phyloP scores from a whole-genome alignment of 805 yeast species.

The Debaryomyces maramus region DNA sequence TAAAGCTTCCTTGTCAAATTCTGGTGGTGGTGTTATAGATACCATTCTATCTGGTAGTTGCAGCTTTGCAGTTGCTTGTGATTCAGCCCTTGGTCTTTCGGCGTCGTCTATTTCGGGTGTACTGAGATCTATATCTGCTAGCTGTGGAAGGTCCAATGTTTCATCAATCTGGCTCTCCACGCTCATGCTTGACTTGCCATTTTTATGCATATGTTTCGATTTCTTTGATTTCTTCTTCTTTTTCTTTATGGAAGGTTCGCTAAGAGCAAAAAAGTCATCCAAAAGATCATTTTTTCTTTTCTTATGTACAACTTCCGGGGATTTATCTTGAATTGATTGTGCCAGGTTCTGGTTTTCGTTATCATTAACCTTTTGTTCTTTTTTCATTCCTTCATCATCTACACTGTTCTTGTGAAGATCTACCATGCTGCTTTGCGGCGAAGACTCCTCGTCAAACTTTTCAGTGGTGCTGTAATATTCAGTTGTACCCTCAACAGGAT shows the following conservation, averaged over 20 bases:
- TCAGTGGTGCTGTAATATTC: constrained; percentile 5
- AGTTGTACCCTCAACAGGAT: constrained; percentile 1
- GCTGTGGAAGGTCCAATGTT: no score
- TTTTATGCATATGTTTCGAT: constrained; percentile 3
- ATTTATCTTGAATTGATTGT: background rate
- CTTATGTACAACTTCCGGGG: background rate
- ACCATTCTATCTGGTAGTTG: background rate
- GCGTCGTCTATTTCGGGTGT: background rate
- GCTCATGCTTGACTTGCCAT: constrained; percentile 6
- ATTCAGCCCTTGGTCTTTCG: background rate
- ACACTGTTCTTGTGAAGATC: no score
- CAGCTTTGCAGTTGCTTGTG: background rate
- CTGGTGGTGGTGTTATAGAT: constrained; percentile 9
- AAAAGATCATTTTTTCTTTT: constrained; percentile 10
- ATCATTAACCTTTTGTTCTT: background rate
- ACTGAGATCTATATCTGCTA: background rate
- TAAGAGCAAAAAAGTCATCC: constrained; percentile 33
- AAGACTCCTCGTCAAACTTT: constrained; percentile 1
- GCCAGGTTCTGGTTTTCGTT: background rate
- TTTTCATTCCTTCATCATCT: background rate
- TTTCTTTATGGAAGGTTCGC: constrained; percentile 11
- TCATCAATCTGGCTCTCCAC: background rate
- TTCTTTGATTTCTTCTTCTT: constrained; percentile 13
- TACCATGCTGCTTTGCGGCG: background rate
- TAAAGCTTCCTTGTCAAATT: constrained; percentile 15